phyloP scores from a whole-genome alignment of 306 rosid species.

The Lablab purpureus region DNA sequence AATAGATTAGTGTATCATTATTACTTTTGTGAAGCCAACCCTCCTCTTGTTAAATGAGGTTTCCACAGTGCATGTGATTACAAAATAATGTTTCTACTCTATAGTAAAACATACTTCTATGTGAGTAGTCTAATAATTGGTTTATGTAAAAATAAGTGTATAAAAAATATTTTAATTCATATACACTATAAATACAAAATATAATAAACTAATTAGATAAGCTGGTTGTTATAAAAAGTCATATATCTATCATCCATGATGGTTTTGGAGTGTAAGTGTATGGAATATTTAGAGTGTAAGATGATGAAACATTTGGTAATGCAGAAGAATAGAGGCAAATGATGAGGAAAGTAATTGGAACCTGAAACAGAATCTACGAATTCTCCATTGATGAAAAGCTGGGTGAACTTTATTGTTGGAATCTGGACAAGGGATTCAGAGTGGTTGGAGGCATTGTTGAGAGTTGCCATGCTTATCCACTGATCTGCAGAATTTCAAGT shows the following conservation, averaged over 20 bases:
- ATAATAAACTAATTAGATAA: no score
- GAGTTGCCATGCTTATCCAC: constrained; percentile 53
- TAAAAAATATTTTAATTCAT: no score
- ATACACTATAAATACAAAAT: no score
- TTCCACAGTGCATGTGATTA: neutral
- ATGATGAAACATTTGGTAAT: neutral
- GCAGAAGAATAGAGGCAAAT: neutral
- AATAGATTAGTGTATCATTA: no score
- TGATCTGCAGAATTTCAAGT: neutral
- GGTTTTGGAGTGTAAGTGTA: no score
- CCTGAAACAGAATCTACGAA: constrained; percentile 89
- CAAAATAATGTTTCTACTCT: neutral
- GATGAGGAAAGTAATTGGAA: constrained; percentile 39
- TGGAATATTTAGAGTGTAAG: no score
- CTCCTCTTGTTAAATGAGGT: neutral
- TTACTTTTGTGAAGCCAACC: neutral
- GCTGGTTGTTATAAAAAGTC: no score
- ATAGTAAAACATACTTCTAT: neutral
- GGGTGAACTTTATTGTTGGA: constrained; percentile 75
- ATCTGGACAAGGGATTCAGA: constrained; percentile 45
- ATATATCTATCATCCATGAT: no score
- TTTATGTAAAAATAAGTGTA: neutral
- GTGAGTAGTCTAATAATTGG: neutral
- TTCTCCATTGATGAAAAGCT: constrained; percentile 92
- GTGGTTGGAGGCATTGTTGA: constrained; percentile 33